A percentile compares a stretch with the other conserved stretches of the same genome.
Evolutionary conservation across 139 green algal genomes (phyloP).

Genomic region (Asterochloris sp.): DNA sequence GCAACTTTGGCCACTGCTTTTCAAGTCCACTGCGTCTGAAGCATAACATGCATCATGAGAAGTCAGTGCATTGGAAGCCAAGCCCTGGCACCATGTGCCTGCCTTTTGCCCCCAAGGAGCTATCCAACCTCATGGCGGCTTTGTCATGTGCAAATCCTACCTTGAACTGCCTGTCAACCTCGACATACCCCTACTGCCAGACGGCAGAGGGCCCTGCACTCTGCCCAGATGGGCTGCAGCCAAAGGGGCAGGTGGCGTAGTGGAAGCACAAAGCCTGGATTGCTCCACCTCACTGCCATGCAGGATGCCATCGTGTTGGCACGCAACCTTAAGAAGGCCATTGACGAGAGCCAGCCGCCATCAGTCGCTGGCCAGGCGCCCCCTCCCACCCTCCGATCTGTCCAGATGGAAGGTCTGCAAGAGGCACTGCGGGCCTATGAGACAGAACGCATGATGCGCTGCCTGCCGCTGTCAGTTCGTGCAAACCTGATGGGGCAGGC

Average conservation of each 20-base stretch:
- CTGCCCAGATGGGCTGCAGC: no score
- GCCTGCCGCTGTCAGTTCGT: conserved; percentile 39
- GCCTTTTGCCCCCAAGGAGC: no score
- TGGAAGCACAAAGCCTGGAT: not conserved
- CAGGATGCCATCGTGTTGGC: conserved; percentile 65
- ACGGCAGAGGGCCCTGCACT: no score
- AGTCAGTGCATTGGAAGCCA: no score
- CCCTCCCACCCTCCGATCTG: not conserved
- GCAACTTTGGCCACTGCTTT: not conserved
- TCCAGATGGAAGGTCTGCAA: conserved; percentile 14
- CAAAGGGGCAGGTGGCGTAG: not conserved
- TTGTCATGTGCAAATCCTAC: no score
- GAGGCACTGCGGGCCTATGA: conserved; percentile 53
- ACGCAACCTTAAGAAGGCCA: conserved; percentile 17
- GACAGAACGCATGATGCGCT: conserved; percentile 26
- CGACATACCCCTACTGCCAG: not conserved
- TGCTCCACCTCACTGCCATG: not conserved
- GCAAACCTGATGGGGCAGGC: conserved; percentile 42
- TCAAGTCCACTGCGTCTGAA: not conserved
- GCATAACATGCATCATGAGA: not conserved
- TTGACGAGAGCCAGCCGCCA: not conserved
- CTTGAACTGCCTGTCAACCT: not conserved
- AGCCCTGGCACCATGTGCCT: no score
- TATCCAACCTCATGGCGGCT: no score
- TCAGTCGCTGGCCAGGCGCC: not conserved